Evolutionary conservation across 2,329 filamentous ascomycete species (phyloP), one percentile per base, ranked within the genome.

Genomic region (Bipolaris victoriae): DNA sequence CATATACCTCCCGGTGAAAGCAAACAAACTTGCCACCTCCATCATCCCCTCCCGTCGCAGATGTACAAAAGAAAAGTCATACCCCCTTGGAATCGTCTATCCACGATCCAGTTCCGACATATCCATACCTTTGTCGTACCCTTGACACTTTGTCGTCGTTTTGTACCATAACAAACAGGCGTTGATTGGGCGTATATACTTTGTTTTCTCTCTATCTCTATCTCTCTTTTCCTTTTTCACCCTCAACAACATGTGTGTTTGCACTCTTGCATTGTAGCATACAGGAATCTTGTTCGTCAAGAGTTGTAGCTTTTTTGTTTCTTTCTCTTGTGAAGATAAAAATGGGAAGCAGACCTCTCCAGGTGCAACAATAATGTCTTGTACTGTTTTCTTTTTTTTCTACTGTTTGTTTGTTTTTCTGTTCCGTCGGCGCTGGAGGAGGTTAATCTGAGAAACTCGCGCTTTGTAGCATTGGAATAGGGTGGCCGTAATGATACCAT

Each of bases 1-100:
- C 29, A 31, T 31, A 13, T 31, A 31, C 29, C 29, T 31, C 29
- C 10, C 10, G 4, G 29, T n/a, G 16, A 35, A 46, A 46, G 26
- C 9, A 22, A 5, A 33, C 43, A 4, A 20, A 20, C 33, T 20
- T 49, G 46, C 20, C 41, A 41, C 35, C 31, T 56, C 36, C 31
- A 36, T 47, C 29, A 9, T 52, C 50, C 54, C 54, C 37, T 39
- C 54, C 22, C 49, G 54, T 57, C 54, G 54, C 54, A 50, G 37
- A 47, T 48, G 18, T 20, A 36, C 9, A 43, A 35, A 9, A 26
- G 26, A 29, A 43, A 31, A 31, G 29, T 11, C 29, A 31, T 31
- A 31, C 29, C 29, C 29, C 3, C 29, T 31, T 31, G 29, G 29
- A 31, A 11, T 13, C 10, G 29, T 31, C 10, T 31, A 13, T 31